A percentile compares a stretch with the other conserved stretches of the same genome.
These are phyloP conservation scores for Aureobasidium sp. DNA, from an alignment of 2,329 filamentous ascomycete genomes.

Conservation along the genomic window DNA sequence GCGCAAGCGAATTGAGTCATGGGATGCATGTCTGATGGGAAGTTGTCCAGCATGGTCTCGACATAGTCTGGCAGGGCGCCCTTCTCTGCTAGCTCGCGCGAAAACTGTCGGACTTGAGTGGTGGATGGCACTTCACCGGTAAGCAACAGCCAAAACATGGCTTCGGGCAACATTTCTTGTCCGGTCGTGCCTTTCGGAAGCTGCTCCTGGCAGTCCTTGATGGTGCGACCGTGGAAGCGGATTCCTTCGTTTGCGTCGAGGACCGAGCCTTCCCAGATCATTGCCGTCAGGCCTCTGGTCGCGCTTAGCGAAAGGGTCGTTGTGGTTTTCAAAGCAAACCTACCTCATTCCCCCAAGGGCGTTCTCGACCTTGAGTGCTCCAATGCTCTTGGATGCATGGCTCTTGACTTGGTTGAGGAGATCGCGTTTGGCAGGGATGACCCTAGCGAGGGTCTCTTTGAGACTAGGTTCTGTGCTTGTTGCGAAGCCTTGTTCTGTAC, in stretches of 20 bases:
- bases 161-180: constrained; percentile 95
- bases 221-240: constrained; percentile 93
- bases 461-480: constrained; percentile 77
- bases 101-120: constrained; percentile 73
- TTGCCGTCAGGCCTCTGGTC: constrained; percentile 74
- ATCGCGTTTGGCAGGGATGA: constrained; percentile 88
- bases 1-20: constrained; percentile 98
- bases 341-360: constrained; percentile 90
- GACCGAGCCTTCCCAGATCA: constrained; percentile 98
- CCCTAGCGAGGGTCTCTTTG: constrained; percentile 74
- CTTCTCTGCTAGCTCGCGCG: constrained; percentile 79
- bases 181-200: constrained; percentile 83
- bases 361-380: constrained; percentile 89
- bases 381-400: constrained; percentile 72
- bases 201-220: constrained; percentile 93
- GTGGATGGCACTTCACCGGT: constrained; percentile 86
- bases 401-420: constrained; percentile 90
- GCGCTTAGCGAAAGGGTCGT: not conserved
- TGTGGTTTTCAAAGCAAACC: not conserved
- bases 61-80: constrained; percentile 76
- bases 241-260: constrained; percentile 96
- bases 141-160: constrained; percentile 98
- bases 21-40: constrained; percentile 85
- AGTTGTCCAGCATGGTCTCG: constrained; percentile 78
- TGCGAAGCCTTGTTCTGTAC: constrained; percentile 47